These are phyloP conservation scores for Astrocystis sublimbata DNA, from an alignment of 495 filamentous ascomycete genomes.

Conservation along the genomic window DNA sequence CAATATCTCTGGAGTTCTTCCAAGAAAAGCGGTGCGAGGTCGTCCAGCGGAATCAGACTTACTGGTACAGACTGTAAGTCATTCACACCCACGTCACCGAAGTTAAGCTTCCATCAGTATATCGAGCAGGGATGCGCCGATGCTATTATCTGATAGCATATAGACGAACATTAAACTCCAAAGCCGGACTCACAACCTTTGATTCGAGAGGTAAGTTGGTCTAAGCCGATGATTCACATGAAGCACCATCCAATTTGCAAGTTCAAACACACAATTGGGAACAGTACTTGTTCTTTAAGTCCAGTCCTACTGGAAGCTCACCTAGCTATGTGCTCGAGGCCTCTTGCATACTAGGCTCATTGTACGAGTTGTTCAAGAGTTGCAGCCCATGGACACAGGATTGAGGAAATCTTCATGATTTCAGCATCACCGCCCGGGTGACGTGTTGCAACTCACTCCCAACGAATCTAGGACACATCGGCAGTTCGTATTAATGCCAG, in stretches of 20 bases:
- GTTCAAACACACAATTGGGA: slow-evolving; percentile 18
- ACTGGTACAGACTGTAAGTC: slow-evolving; percentile 19
- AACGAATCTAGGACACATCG: slow-evolving; percentile 37
- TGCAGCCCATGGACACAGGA: slow-evolving; percentile 16
- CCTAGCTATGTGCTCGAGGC: slow-evolving; percentile 20
- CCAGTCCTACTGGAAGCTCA: slow-evolving; percentile 14
- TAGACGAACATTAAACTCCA: slow-evolving; percentile 30
- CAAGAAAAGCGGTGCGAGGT: background rate
- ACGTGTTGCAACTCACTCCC: slow-evolving; percentile 40
- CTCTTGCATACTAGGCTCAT: slow-evolving; percentile 26
- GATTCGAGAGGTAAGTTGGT: slow-evolving; percentile 44
- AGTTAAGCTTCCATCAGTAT: slow-evolving; percentile 38
- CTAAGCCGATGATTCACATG: slow-evolving; percentile 40
- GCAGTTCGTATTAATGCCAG: slow-evolving; percentile 43
- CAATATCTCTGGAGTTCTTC: background rate
- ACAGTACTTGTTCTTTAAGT: slow-evolving; percentile 26
- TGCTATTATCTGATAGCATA: slow-evolving; percentile 44
- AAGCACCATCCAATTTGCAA: slow-evolving; percentile 19
- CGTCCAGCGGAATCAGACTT: too few relatives aligned
- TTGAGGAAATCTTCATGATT: slow-evolving; percentile 25
- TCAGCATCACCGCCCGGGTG: slow-evolving; percentile 41
- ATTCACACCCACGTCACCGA: slow-evolving; percentile 25
- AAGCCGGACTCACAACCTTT: slow-evolving; percentile 29
- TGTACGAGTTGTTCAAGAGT: slow-evolving; percentile 20
- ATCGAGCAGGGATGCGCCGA: slow-evolving; percentile 37